A percentile compares a stretch with the other conserved stretches of the same genome.
These are phyloP conservation scores for Penicillium tannophilum DNA, from an alignment of 495 filamentous ascomycete genomes.

Conservation along the genomic window DNA sequence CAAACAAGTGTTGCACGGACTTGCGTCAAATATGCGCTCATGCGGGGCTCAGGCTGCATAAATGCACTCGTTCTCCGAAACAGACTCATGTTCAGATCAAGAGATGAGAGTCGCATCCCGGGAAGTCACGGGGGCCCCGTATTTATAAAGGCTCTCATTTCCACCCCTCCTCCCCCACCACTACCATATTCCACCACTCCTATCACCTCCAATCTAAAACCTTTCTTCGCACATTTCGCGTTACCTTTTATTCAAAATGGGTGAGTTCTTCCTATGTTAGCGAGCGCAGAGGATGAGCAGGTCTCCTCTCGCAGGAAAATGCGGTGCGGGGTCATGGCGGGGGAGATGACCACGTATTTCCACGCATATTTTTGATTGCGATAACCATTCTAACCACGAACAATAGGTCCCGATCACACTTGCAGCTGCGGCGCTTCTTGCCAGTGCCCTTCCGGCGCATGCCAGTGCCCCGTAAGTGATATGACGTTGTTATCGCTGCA, in stretches of 20 bases:
- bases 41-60: constrained; percentile 30
- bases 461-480: constrained; percentile 48
- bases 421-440: constrained; percentile 50
- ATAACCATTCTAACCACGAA: constrained; percentile 23
- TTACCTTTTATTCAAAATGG: constrained; percentile 27
- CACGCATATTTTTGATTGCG: constrained; percentile 2
- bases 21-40: constrained; percentile 30
- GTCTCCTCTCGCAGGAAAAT: not conserved
- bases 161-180: constrained; percentile 11
- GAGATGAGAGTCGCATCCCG: constrained; percentile 8
- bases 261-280: constrained; percentile 16
- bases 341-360: constrained; percentile 17
- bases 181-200: constrained; percentile 6
- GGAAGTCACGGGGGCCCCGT: constrained; percentile 27
- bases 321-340: constrained; percentile 32
- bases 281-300: not conserved
- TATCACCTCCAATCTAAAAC: not conserved
- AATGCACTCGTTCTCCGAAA: constrained; percentile 27
- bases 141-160: constrained; percentile 20
- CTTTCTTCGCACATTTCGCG: not conserved
- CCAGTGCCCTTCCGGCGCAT: constrained; percentile 49
- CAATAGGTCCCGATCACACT: constrained; percentile 41
- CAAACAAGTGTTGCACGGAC: not conserved
- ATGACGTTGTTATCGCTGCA: not conserved
- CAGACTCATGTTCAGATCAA: not conserved